Conservation (phyloP, 1,284 basidiomycete species). For the Farysia itapuensis region DNA sequence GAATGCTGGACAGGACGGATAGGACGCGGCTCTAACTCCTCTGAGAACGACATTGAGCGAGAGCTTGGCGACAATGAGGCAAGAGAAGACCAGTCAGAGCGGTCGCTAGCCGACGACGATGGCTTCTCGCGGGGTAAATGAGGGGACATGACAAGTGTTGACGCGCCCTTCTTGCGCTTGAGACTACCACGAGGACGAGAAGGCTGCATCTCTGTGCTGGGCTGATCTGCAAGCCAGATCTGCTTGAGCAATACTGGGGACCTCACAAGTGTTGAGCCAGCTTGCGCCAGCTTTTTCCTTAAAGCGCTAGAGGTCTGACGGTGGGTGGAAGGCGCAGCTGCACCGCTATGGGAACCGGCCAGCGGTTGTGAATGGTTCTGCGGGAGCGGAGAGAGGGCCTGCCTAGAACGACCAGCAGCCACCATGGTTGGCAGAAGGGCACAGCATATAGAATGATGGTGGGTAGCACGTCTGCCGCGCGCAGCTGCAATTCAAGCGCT, state of each 20-base stretch:
- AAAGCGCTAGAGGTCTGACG: slow-evolving; percentile 3
- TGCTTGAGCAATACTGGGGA: slow-evolving; percentile 10
- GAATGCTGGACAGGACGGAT: slow-evolving; percentile 18
- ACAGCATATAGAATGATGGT: too few relatives aligned
- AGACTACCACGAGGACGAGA: slow-evolving; percentile 17
- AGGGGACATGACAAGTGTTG: slow-evolving; percentile 13
- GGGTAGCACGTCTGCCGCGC: too few relatives aligned
- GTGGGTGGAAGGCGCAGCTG: not conserved
- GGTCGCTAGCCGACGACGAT: slow-evolving; percentile 26
- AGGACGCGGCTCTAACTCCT: slow-evolving; percentile 6
- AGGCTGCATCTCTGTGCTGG: slow-evolving; percentile 9
- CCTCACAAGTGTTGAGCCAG: slow-evolving; percentile 5
- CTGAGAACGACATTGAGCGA: slow-evolving; percentile 4
- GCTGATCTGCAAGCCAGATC: slow-evolving; percentile 7
- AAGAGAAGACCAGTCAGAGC: slow-evolving; percentile 33
- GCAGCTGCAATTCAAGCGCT: too few relatives aligned
- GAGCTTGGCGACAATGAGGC: slow-evolving; percentile 20
- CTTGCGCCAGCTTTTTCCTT: slow-evolving; percentile 8
- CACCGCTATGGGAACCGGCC: not conserved
- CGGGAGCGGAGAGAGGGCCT: slow-evolving; percentile 21
- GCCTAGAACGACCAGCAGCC: slow-evolving; percentile 10
- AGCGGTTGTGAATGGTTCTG: slow-evolving; percentile 5
- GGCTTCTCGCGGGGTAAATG: slow-evolving; percentile 19
- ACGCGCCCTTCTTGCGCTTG: slow-evolving; percentile 32
- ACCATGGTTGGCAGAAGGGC: slow-evolving; percentile 26